Conservation (phyloP, 352 stramenopile species). For the Phytophthora citrophthora region DNA sequence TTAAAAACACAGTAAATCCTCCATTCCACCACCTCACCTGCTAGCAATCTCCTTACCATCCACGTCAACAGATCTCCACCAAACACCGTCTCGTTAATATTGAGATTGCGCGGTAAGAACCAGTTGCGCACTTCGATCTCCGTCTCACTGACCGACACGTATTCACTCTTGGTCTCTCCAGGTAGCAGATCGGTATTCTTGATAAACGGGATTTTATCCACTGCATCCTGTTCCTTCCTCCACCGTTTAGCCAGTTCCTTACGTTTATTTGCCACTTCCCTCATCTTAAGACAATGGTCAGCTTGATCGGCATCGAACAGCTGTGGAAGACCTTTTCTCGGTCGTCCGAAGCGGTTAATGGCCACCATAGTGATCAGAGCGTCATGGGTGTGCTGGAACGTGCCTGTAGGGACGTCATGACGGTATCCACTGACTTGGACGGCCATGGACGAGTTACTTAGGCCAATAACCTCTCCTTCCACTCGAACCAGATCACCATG, state of each 20-base stretch:
- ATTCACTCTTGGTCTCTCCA: constrained; percentile 44
- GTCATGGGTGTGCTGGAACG: constrained; percentile 61
- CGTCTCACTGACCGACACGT: constrained; percentile 60
- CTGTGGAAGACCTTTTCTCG: constrained; percentile 46
- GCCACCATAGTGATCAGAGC: constrained; percentile 72
- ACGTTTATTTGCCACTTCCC: constrained; percentile 44
- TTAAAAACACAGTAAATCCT: not conserved
- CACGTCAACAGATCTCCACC: constrained; percentile 64
- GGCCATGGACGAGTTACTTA: constrained; percentile 59
- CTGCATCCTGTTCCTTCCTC: constrained; percentile 49
- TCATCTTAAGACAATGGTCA: constrained; percentile 52
- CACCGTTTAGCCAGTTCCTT: constrained; percentile 48
- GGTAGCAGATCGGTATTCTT: constrained; percentile 37
- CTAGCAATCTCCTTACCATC: constrained; percentile 49
- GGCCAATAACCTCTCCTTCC: constrained; percentile 56
- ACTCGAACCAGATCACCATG: constrained; percentile 61
- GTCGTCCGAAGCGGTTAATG: constrained; percentile 55
- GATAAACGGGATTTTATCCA: constrained; percentile 52
- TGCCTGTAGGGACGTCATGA: constrained; percentile 42
- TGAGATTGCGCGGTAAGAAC: constrained; percentile 75
- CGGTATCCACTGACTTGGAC: constrained; percentile 61
- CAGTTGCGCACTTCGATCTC: constrained; percentile 74
- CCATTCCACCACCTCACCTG: not conserved
- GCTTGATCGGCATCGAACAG: constrained; percentile 48
- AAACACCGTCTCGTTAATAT: constrained; percentile 77